Evolutionary conservation across 2,329 filamentous ascomycete species (phyloP).

Genomic region (Xylariaceae sp.): DNA sequence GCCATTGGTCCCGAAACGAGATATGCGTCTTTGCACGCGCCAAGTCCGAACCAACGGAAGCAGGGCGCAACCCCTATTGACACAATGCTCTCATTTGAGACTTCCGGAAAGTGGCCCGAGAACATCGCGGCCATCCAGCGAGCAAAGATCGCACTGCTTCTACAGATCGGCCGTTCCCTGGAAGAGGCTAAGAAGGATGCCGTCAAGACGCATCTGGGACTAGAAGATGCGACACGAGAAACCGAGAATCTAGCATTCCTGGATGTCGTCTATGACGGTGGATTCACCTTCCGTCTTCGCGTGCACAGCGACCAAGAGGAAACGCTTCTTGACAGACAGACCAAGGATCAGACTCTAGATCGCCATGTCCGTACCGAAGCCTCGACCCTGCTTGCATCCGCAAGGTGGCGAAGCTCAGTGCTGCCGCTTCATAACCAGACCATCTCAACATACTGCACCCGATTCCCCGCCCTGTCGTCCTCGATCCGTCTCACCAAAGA

Average conservation of each 20-base stretch:
- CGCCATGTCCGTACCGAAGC: constrained; percentile 62
- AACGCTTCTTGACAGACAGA: constrained; percentile 68
- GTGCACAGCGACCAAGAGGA: constrained; percentile 88
- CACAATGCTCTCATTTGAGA: constrained; percentile 85
- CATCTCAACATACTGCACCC: constrained; percentile 72
- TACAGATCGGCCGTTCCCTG: constrained; percentile 69
- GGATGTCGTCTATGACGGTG: constrained; percentile 69
- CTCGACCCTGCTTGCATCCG: constrained; percentile 61
- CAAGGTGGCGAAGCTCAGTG: constrained; percentile 67
- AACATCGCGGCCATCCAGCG: constrained; percentile 86
- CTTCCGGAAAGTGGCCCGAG: constrained; percentile 89
- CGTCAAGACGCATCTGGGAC: constrained; percentile 65
- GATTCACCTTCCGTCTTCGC: constrained; percentile 73
- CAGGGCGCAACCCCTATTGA: constrained; percentile 57
- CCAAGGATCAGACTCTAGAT: constrained; percentile 67
- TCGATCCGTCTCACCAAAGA: constrained; percentile 80
- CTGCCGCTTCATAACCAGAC: constrained; percentile 76
- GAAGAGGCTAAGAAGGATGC: constrained; percentile 50
- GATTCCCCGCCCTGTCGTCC: constrained; percentile 71
- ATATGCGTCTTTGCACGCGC: constrained; percentile 60
- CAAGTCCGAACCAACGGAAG: constrained; percentile 43
- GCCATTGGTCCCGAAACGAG: constrained; percentile 68
- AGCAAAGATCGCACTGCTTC: constrained; percentile 84
- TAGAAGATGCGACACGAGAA: constrained; percentile 68
- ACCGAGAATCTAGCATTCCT: constrained; percentile 75